Base-by-base conservation (phyloP, 2,329 filamentous ascomycete genomes). In the Aspergillus tubingensis region DNA sequence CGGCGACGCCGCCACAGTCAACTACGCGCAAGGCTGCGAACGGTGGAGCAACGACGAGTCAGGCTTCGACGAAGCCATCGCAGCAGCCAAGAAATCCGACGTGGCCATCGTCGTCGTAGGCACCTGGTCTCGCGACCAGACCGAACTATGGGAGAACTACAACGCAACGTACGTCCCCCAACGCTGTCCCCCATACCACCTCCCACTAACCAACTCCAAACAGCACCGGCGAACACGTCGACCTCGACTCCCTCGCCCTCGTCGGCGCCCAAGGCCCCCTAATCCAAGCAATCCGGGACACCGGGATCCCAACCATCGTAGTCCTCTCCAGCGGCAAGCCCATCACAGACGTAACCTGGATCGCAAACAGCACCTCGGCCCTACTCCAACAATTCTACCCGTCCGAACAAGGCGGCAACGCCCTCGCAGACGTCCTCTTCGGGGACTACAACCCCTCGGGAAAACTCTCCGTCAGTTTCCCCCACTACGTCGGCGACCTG, bases 311-410 rank as follows among this genome's bases (percentile, higher is more conserved):
- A 2, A 90, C 87, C 1, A 77, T 91, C 36, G 86, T 91, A 4
- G 85, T 91, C 11, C 88, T 86, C 75, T 86, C 83, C 63, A 87
- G 84, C 8, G 89, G 89, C 49, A 92, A 91, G 70, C 89, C 89
- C 3, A 78, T 92, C 60, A 89, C 88, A 0, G 88, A 91, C 72
- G 53, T 55, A 19, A 82, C 86, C 4, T 91, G 89, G 89, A 88
- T 91, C 70, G 86, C 86, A 0, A 80, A 84, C 32, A 81, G 82
- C 25, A 87, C 89, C 0, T 80, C 86, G 0, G 88, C 87, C 0
- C 81, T 92, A 0, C 78, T 91, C 0, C 89, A 91, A 70, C 88
- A 91, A 73, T 91, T 91, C 76, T 92, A 91, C 67, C 87, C 88
- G 6, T 88, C 86, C 0, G 88, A 91, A 67, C 80, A 90, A 76